These are phyloP conservation scores for Trichoderma oligosporum DNA, from an alignment of 2,329 filamentous ascomycete genomes.

Conservation along the genomic window DNA sequence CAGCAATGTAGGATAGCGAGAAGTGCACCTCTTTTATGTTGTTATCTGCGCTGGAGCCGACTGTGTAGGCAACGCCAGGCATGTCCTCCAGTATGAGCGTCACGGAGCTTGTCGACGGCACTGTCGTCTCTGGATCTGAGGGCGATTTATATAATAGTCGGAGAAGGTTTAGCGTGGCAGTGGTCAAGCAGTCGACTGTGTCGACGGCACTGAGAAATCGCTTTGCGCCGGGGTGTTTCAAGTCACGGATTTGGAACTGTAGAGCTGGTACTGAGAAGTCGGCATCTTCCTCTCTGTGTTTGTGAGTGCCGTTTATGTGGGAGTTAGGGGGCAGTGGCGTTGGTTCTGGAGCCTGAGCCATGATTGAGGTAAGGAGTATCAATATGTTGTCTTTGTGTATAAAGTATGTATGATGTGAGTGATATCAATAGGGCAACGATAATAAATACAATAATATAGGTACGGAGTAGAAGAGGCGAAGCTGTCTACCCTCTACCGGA, in stretches of 20 bases:
- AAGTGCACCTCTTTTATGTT: conserved; percentile 95
- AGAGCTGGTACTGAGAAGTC: conserved; percentile 51
- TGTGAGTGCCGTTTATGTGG: background rate
- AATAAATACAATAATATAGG: too few species aligned
- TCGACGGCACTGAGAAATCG: conserved; percentile 67
- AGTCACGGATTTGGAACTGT: conserved; percentile 56
- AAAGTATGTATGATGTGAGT: background rate
- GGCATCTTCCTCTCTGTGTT: background rate
- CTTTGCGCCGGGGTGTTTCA: conserved; percentile 56
- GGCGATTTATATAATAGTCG: conserved; percentile 63
- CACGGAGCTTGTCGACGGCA: conserved; percentile 72
- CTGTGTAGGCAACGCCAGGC: conserved; percentile 86
- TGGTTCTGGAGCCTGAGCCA: background rate
- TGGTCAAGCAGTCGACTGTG: conserved; percentile 57
- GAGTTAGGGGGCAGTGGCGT: background rate
- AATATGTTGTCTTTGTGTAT: background rate
- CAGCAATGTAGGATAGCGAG: conserved; percentile 68
- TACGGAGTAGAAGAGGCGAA: too few species aligned
- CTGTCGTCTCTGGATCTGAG: conserved; percentile 38
- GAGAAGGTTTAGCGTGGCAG: conserved; percentile 65
- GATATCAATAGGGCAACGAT: too few species aligned
- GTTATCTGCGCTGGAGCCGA: conserved; percentile 68
- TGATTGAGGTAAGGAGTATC: too few species aligned
- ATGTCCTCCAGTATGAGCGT: conserved; percentile 78
- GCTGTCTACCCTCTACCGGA: too few species aligned